These are phyloP conservation scores for Polyplosphaeria fusca DNA, from an alignment of 495 filamentous ascomycete species.

Conservation along the genomic window DNA sequence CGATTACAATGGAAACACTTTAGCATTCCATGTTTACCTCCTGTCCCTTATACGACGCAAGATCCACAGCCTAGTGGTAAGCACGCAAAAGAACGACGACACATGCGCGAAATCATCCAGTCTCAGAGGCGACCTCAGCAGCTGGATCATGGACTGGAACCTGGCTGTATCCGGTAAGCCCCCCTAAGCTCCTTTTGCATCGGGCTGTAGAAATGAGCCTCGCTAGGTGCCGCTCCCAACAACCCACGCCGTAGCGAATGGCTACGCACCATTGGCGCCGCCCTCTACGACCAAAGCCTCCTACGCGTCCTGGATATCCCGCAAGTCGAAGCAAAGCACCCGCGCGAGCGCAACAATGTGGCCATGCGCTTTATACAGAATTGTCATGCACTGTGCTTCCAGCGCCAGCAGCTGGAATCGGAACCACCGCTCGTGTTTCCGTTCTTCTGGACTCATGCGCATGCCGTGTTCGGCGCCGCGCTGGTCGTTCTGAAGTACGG, in stretches of 20 bases:
- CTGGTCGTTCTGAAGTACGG: neutral
- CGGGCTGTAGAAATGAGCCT: too few relatives aligned
- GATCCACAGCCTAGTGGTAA: neutral
- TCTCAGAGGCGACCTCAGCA: neutral
- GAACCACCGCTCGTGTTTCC: neutral
- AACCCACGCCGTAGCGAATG: neutral
- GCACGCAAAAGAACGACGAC: neutral
- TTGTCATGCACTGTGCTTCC: neutral
- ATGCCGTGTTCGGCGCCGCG: neutral
- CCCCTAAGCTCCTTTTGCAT: too few relatives aligned
- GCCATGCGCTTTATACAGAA: neutral
- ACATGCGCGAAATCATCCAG: neutral
- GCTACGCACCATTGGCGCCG: neutral
- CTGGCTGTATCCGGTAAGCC: neutral
- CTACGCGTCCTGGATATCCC: neutral
- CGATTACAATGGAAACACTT: neutral
- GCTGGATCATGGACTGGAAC: neutral
- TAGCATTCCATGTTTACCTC: neutral
- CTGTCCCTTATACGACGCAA: neutral
- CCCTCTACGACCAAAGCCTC: neutral
- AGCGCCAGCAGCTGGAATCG: neutral
- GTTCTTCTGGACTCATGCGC: neutral
- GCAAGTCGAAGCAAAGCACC: neutral
- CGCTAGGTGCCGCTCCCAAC: too few relatives aligned
- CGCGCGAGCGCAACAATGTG: neutral